Percentiles rank a stretch among this genome's conserved stretches.
Conservation (phyloP, 495 filamentous ascomycete genomes). For the Polyplosphaeria fusca region DNA sequence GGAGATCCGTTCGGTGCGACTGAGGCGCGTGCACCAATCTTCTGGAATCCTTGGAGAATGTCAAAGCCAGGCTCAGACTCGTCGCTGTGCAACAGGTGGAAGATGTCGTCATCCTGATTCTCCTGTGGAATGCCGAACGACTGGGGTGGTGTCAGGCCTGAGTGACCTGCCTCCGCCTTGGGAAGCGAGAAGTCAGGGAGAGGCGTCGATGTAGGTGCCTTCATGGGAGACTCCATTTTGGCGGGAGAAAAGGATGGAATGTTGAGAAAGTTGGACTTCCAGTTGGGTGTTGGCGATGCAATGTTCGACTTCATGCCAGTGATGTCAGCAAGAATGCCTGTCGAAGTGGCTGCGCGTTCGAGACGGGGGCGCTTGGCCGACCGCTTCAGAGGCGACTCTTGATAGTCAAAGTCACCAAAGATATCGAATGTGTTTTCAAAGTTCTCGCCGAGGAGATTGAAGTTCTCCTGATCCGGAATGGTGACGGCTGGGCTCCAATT, state of each 20-base stretch:
- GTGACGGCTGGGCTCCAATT: conserved; percentile 80
- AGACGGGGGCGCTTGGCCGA: conserved; percentile 61
- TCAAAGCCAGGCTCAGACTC: conserved; percentile 55
- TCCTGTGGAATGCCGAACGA: conserved; percentile 44
- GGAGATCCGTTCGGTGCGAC: conserved; percentile 31
- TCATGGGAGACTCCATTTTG: conserved; percentile 22
- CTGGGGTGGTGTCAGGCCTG: conserved; percentile 50
- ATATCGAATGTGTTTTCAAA: conserved; percentile 62
- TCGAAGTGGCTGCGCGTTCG: conserved; percentile 55
- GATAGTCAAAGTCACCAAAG: conserved; percentile 63
- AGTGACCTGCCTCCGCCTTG: conserved; percentile 15
- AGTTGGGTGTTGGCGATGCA: conserved; percentile 22
- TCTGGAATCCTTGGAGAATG: conserved; percentile 84
- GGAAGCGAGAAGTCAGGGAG: conserved; percentile 21
- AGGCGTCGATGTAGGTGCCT: conserved; percentile 31
- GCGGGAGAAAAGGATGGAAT: conserved; percentile 34
- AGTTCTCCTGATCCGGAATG: conserved; percentile 44
- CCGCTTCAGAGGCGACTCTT: conserved; percentile 71
- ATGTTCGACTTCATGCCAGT: conserved; percentile 44
- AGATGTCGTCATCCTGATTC: conserved; percentile 55
- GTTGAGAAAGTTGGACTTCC: conserved; percentile 38
- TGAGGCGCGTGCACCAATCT: conserved; percentile 61
- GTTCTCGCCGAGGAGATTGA: conserved; percentile 45
- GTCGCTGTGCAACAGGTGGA: conserved; percentile 55
- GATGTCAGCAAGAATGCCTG: conserved; percentile 64